Evolutionary conservation across 306 rosid genomes (phyloP).

Genomic region (Lablab purpureus): DNA sequence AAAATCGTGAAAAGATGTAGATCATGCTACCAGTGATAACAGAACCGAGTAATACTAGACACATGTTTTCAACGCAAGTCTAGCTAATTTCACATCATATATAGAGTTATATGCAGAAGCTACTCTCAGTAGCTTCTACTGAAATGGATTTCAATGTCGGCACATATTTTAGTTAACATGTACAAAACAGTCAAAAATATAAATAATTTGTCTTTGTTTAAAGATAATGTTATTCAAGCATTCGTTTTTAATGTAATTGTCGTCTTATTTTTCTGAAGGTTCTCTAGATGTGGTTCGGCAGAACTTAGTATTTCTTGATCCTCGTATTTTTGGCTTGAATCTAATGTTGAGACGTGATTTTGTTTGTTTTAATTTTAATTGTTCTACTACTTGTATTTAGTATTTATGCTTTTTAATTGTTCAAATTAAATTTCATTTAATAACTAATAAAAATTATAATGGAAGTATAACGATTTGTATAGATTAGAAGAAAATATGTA

Average conservation of each 20-base stretch:
- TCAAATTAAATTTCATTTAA: not conserved
- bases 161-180: not conserved
- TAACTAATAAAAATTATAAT: not conserved
- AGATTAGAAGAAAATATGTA: not conserved
- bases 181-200: not conserved
- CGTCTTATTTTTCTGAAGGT: not conserved
- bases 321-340: not conserved
- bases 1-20: conserved; percentile 64
- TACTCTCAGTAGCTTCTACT: not conserved
- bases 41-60: conserved; percentile 12
- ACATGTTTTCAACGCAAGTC: not conserved
- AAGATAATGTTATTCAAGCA: not conserved
- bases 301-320: not conserved
- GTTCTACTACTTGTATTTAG: not conserved
- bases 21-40: conserved; percentile 19
- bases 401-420: not conserved
- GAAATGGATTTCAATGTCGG: not conserved
- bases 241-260: not conserved
- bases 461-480: not conserved
- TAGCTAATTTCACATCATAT: not conserved
- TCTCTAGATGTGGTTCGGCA: not conserved
- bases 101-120: not conserved
- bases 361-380: not conserved
- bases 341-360: not conserved
- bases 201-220: not conserved